These are phyloP conservation scores for Brassica rapa DNA, from an alignment of 345 rosid genomes.

Conservation along the genomic window DNA sequence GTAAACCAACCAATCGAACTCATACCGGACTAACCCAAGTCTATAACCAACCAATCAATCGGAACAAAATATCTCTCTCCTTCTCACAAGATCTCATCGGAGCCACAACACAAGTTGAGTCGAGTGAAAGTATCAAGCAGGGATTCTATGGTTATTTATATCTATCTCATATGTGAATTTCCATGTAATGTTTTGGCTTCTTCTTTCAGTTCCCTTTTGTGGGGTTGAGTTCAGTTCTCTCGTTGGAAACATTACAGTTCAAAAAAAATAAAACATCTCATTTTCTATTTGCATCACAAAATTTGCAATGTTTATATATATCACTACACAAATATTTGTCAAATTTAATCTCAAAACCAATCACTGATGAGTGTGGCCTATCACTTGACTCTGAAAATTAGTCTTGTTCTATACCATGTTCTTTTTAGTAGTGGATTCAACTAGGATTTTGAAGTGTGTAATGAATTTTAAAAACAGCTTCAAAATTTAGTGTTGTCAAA, in stretches of 20 bases:
- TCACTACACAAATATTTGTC: background rate
- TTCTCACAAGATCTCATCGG: constrained; percentile 18
- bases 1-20: background rate
- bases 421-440: too few relatives aligned
- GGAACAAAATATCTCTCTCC: background rate
- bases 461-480: too few relatives aligned
- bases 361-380: background rate
- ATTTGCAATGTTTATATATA: background rate
- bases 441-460: too few relatives aligned
- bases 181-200: background rate
- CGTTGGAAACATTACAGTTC: background rate
- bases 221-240: background rate
- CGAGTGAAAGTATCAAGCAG: constrained; percentile 37
- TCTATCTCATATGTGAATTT: constrained; percentile 6
- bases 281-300: background rate
- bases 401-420: background rate
- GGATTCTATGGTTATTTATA: background rate
- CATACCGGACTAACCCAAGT: background rate
- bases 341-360: background rate
- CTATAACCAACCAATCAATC: background rate
- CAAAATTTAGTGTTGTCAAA: too few relatives aligned
- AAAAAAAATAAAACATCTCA: background rate
- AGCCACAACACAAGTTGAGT: constrained; percentile 43
- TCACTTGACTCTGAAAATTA: background rate
- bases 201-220: background rate